Evolutionary conservation across 208 protist genomes (phyloP).

Genomic region (Novymonas esmeraldas): DNA sequence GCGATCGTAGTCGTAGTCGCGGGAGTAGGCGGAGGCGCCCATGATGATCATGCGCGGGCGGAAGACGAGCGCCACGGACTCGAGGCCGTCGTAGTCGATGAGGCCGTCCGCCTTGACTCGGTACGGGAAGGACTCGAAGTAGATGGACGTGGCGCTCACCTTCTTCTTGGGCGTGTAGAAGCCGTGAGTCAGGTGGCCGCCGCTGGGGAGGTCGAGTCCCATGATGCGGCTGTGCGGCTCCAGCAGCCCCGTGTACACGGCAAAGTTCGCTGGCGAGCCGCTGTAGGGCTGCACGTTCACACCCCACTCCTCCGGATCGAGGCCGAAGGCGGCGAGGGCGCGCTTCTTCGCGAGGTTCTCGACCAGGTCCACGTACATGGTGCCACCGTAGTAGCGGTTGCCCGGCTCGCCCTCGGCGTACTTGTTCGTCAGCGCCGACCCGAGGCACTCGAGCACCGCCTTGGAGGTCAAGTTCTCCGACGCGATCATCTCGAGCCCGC

Average conservation of each 20-base stretch:
- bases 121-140: constrained; percentile 98
- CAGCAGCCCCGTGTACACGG: constrained; percentile 96
- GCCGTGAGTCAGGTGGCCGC: constrained; percentile 98
- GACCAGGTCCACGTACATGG: constrained; percentile 97
- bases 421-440: constrained; percentile 99
- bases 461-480: constrained; percentile 98
- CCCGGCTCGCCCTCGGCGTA: constrained; percentile 99
- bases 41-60: constrained; percentile 96
- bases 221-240: constrained; percentile 98
- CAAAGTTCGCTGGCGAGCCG: constrained; percentile 98
- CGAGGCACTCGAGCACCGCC: constrained; percentile 97
- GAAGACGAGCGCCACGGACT: constrained; percentile 90
- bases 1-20: constrained; percentile 97
- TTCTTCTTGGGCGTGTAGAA: constrained; percentile 97
- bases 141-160: constrained; percentile 97
- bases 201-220: constrained; percentile 94
- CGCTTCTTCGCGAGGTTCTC: constrained; percentile 94
- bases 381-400: constrained; percentile 98
- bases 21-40: constrained; percentile 97
- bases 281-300: constrained; percentile 99
- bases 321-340: constrained; percentile 93
- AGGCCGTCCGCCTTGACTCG: constrained; percentile 88
- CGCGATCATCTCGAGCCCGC: constrained; percentile 91
- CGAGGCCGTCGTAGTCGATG: constrained; percentile 97
- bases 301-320: constrained; percentile 96